Conservation (phyloP, 306 rosid genomes). For the Begonia masoniana region DNA sequence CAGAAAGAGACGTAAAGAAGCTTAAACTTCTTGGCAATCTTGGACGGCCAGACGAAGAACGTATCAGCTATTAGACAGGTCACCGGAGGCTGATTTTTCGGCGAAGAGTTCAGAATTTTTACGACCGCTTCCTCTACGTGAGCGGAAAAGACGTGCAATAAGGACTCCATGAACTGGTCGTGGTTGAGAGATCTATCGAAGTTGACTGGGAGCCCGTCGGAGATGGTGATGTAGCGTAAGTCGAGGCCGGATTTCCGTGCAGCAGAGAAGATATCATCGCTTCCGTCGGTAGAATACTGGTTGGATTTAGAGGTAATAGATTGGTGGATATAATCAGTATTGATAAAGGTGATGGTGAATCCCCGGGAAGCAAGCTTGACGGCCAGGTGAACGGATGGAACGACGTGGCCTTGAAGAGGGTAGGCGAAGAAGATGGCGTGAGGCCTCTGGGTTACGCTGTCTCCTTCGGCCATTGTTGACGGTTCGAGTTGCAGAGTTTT, state of each 20-base stretch:
- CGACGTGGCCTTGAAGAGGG: constrained; percentile 63
- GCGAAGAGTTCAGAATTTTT: constrained; percentile 10
- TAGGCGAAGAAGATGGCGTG: constrained; percentile 43
- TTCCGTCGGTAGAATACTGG: not conserved
- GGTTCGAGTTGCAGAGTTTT: not conserved
- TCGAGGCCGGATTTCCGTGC: constrained; percentile 22
- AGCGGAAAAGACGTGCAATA: constrained; percentile 25
- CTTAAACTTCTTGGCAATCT: constrained; percentile 29
- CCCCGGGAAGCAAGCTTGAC: constrained; percentile 42
- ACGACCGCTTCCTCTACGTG: constrained; percentile 30
- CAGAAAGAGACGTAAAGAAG: constrained; percentile 29
- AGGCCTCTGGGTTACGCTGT: constrained; percentile 11
- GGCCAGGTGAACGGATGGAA: constrained; percentile 42
- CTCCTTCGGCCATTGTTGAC: constrained; percentile 10
- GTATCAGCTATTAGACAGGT: constrained; percentile 38
- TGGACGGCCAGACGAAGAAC: constrained; percentile 44
- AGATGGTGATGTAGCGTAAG: constrained; percentile 35
- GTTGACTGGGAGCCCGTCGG: constrained; percentile 44
- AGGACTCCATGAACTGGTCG: constrained; percentile 33
- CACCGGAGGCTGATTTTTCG: constrained; percentile 5
- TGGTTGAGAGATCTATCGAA: constrained; percentile 43
- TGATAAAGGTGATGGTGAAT: constrained; percentile 44
- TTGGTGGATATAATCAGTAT: constrained; percentile 40
- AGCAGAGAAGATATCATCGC: constrained; percentile 18
- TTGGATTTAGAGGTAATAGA: constrained; percentile 11